A percentile compares a stretch with the other conserved stretches of the same genome.
Conservation (phyloP, 139 green algal genomes). For the Chlamydomonas urium region DNA sequence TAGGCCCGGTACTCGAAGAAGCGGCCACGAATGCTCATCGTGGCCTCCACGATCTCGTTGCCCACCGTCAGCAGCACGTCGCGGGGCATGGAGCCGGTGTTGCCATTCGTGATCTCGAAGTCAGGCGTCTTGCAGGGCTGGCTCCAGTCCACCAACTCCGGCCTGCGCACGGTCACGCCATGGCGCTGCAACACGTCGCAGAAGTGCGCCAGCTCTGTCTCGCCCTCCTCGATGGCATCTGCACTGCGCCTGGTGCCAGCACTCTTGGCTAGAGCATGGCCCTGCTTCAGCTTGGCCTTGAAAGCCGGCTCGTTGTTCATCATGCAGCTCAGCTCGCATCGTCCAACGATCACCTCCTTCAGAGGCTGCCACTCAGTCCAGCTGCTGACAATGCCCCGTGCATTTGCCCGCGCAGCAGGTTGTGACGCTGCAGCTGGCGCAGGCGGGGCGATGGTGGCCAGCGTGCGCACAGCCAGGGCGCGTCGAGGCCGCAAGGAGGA, state of each 20-base stretch:
- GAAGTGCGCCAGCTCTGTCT: neutral
- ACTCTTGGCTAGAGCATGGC: neutral
- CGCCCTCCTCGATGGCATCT: neutral
- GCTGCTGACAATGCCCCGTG: neutral
- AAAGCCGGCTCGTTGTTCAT: constrained; percentile 3
- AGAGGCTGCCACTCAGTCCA: constrained; percentile 9
- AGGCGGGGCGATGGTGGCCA: neutral
- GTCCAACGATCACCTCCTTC: neutral
- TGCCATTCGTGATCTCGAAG: constrained; percentile 5
- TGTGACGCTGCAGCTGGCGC: neutral
- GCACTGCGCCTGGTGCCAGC: neutral
- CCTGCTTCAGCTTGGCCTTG: constrained; percentile 8
- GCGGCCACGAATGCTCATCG: constrained; percentile 3
- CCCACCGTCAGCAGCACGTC: constrained; percentile 12
- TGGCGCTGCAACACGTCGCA: neutral
- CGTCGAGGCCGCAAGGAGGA: no score
- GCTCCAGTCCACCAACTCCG: constrained; percentile 1
- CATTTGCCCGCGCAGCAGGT: no score
- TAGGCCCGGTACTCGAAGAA: constrained; percentile 14
- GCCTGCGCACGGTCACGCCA: neutral
- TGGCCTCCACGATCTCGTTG: constrained; percentile 14
- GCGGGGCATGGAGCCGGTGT: neutral
- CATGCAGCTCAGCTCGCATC: neutral
- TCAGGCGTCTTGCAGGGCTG: neutral
- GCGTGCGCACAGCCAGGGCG: no score